Base-by-base conservation (phyloP, 352 stramenopile species). In the Pythium chondricola region DNA sequence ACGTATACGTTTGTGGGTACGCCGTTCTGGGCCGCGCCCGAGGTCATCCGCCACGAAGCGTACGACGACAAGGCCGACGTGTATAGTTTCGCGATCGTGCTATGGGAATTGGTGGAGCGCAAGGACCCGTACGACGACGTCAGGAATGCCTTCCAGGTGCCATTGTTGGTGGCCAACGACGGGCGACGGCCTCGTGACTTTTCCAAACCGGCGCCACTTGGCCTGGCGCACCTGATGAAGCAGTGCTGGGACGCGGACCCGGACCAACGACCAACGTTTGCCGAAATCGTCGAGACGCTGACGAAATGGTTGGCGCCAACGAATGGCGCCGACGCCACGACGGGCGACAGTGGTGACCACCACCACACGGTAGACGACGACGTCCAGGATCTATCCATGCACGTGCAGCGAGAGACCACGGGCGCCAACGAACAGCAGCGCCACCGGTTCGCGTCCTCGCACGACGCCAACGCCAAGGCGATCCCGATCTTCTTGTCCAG, bases 61-160 rank as follows among this genome's bases (percentile, higher is more conserved):
- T 90, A 88, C 47, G 66, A 81, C 20, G 75, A 87, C 31, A 90
- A 88, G 48, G 79, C 75, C 2, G 76, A 88, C 35, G 72, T 90
- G n/a, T 90, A 88, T 46, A 88, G 75, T 48, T 88, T 67, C 44
- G 70, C 52, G 9, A 82, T 90, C 27, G 71, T 90, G 14, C 35
- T 90, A 9, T 90, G 79, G 79, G 79, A 90, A 30, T 58, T 90
- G 2, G 65, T 88, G 8, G 75, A 90, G 39, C 71, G 79, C 8
- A 81, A 72, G 30, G 79, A 88, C 18, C 76, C 79, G 9, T 90
- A 88, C 54, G 69, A 78, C n/a, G 52, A 55, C 9, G 59, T 91
- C 16, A n/a, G n/a, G n/a, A 91, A 91, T 22, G 65, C 70, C n/a
- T 85, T 86, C 43, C 79, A 88, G 45, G 79, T 91, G 21, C 79